Percentiles rank a stretch among this genome's conserved stretches.
These are phyloP conservation scores for Cladophialophora chaetospira DNA, from an alignment of 2,329 filamentous ascomycete genomes.

Conservation along the genomic window DNA sequence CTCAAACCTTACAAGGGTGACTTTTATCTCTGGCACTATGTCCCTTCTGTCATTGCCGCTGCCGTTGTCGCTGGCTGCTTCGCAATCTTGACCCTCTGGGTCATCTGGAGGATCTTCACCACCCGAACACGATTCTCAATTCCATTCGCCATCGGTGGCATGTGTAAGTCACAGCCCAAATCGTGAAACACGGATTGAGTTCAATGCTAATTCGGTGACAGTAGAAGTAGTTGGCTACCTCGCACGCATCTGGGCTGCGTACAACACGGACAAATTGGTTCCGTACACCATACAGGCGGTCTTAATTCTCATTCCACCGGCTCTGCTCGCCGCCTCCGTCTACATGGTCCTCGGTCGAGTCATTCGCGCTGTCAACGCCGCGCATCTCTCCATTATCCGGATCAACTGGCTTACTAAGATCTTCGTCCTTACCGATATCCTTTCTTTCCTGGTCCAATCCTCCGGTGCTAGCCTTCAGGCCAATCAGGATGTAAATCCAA, in stretches of 20 bases:
- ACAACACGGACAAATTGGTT: conserved; percentile 2
- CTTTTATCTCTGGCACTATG: conserved; percentile 32
- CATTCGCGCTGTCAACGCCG: conserved; percentile 39
- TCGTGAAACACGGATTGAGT: neutral
- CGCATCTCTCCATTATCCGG: conserved; percentile 41
- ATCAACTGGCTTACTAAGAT: conserved; percentile 41
- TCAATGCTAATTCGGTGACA: conserved; percentile 3
- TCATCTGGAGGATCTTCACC: conserved; percentile 37
- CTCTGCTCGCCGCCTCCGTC: conserved; percentile 51
- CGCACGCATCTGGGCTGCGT: conserved; percentile 33
- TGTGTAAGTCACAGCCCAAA: conserved; percentile 37
- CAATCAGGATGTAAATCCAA: neutral
- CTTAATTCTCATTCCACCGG: conserved; percentile 48
- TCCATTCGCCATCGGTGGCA: conserved; percentile 41
- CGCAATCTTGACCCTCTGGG: conserved; percentile 31
- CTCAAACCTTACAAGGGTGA: no score
- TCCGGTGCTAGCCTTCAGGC: conserved; percentile 35
- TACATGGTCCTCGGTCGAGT: conserved; percentile 52
- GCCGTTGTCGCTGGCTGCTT: conserved; percentile 37
- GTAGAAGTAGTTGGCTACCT: conserved; percentile 46
- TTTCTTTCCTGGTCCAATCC: conserved; percentile 45
- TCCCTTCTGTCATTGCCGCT: conserved; percentile 35
- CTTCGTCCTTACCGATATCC: conserved; percentile 47
- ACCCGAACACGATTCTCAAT: conserved; percentile 38
- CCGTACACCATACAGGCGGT: conserved; percentile 41